Base-by-base conservation (phyloP, 2,329 filamentous ascomycete species). In the Ceratocystis smalleyi region DNA sequence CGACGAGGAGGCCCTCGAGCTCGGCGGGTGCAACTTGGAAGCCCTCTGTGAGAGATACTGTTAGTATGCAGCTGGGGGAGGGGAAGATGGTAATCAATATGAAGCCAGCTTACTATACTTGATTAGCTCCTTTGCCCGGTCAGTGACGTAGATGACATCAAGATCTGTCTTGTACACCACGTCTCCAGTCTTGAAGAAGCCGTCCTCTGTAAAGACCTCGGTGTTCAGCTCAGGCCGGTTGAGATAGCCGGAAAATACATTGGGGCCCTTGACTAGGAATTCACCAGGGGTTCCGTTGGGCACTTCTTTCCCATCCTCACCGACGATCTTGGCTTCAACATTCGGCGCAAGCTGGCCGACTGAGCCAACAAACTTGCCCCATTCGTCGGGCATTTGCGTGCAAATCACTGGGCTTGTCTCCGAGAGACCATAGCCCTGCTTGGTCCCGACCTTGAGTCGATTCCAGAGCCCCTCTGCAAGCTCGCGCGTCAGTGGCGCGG, bases 111-210 rank as follows among this genome's bases (percentile, higher is more conserved):
- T 71, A 81, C 79, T 78, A 68, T 77, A 78, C 68, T 79, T 79
- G 70, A 79, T 77, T 64, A 79, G 85, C 69, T 83, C 86, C 77
- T 91, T 90, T 71, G 84, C 83, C 40, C 91, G 86, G 71, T 96
- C 91, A 0, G 91, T 95, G 72, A 96, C 92, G 77, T 85, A 96
- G 70, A 95, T 89, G 71, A 95, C 89, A 35, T 88, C 88, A 61
- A 88, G 79, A 57, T 80, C 76, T 71, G 95, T 89, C 70, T 88
- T 83, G 68, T 88, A 85, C 3, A 89, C 88, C 30, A 96, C 84
- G 70, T 96, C 91, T 1, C 91, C 91, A 0, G 91, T 96, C 74
- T 86, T 91, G 79, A 95, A 96, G 77, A 85, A 96, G 0, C 89
- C 89, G 68, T 95, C 89, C 0, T 77, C 69, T 1, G 87, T 88